Base-by-base conservation (phyloP, 164 flowering plant genomes). In the Berberis vulgaris region DNA sequence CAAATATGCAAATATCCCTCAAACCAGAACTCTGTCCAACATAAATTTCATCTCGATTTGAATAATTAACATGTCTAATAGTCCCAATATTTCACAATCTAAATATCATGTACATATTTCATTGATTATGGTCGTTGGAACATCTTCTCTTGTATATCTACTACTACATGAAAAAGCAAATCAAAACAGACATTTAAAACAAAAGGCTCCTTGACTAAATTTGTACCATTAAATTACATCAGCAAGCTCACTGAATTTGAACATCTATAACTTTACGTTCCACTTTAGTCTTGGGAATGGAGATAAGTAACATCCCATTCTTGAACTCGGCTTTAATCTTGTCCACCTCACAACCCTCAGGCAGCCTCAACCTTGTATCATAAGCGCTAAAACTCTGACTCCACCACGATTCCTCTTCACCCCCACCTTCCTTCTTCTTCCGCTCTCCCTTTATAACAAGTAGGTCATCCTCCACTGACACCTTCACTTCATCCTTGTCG, bases 291-390 rank as follows among this genome's bases (percentile, higher is more conserved):
- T 86, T 91, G 0, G 97, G 98, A 63, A 89, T 71, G 3, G 80
- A 26, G 8, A 90, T 75, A 65, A 74, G 71, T 7, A 93, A 79
- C 13, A 93, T 96, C 43, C 77, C 77, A 52, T 74, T 70, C 52
- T 74, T 70, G 5, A 90, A 66, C 80, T 88, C 96, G 1, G 89
- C 98, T 59, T 80, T 84, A 56, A 93, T 66, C 77, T 86, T 88
- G 3, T 90, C 94, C 69, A 70, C 67, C 56, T 74, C 77, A 45
- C 67, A 64, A 12, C 67, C 67, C 11, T 88, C 92, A 0, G 97
- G 94, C 1, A 93, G 83, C 58, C 64, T 72, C 26, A 93, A 73
- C 4, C 88, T 71, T 5, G 83, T 81, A 49, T 81, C 63, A 47
- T 86, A 93, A 1, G 78, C 66, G 61, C 83, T 83, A 45, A 9